phyloP scores from a whole-genome alignment of 352 stramenopile genomes.

The Plasmopara viticola region DNA sequence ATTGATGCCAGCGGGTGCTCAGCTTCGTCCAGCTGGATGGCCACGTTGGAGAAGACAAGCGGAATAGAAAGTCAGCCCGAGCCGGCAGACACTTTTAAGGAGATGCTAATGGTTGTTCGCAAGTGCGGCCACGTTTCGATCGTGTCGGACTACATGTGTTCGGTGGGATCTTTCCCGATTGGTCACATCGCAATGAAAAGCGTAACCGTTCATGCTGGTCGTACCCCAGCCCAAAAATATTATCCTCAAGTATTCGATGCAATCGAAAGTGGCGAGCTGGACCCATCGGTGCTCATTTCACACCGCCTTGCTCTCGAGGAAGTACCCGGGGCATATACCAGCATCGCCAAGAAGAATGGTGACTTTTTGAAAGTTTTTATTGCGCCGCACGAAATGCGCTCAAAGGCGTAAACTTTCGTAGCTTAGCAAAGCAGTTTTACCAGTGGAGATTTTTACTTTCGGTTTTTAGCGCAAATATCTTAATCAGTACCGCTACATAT shows the following conservation, averaged over 20 bases:
- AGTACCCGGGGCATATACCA: constrained; percentile 41
- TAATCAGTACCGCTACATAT: no score
- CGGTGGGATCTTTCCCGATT: constrained; percentile 41
- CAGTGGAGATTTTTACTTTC: no score
- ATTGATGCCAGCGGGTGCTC: constrained; percentile 48
- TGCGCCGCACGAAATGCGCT: constrained; percentile 33
- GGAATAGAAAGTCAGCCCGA: constrained; percentile 45
- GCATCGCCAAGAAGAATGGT: constrained; percentile 52
- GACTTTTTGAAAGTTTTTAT: constrained; percentile 59
- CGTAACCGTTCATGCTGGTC: constrained; percentile 44
- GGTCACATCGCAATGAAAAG: constrained; percentile 58
- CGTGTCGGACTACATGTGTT: constrained; percentile 47
- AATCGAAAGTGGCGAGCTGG: constrained; percentile 47
- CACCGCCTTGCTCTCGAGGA: constrained; percentile 52
- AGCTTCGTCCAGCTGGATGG: constrained; percentile 30
- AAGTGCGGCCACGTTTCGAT: constrained; percentile 55
- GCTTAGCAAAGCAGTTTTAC: not conserved
- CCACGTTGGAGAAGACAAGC: constrained; percentile 38
- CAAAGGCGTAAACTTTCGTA: constrained; percentile 21
- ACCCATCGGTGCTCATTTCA: constrained; percentile 48
- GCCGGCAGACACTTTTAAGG: constrained; percentile 48
- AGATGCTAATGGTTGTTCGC: constrained; percentile 47
- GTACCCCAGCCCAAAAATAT: constrained; percentile 48
- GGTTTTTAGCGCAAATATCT: no score
- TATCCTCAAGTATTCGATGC: constrained; percentile 47